Evolutionary conservation across 371 early-diverging fungal species (phyloP), one percentile per base, ranked within the genome.

Genomic region (Chytridiales sp.): DNA sequence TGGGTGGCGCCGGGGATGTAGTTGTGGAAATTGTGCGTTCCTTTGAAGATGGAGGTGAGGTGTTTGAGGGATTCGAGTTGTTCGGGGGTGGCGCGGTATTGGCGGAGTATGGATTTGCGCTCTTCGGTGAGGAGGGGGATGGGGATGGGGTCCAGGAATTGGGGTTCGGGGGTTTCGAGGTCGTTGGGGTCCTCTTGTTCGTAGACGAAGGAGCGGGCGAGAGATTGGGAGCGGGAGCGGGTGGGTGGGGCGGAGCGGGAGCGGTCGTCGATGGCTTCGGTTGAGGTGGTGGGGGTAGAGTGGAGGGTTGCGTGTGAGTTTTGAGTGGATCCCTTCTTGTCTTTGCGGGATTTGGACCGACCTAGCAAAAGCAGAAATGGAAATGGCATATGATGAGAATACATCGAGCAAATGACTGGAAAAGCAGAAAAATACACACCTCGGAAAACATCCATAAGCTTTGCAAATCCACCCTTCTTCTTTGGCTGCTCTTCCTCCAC

Each of bases 11-110:
- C 72, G 3, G 74, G 72, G 31, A 74, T 73, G 59, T 72, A 77
- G 66, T 77, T 77, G 66, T 74, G 75, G 59, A 60, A 77, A 61
- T 77, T 77, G 66, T 77, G 77, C 13, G 77, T 77, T 19, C 77
- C 77, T 26, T 67, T 43, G 63, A 42, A 77, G 47, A 71, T 62
- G 40, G 68, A 61, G 42, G 73, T 34, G 49, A 74, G 72, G 56
- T 62, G 56, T 36, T 60, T 61, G 44, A 77, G 43, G 47, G 61
- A 61, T 22, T 63, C 61, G 31, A 69, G 31, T 63, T 73, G 73
- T 30, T 64, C 57, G 6, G 40, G 47, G 21, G 70, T 59, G 47
- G 72, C 62, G 21, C 77, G 49, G 66, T 68, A 77, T n/a, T 39
- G 42, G 19, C 71, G 49, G 29, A 71, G 30, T 11, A 36, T 21